Conservation (phyloP, 306 rosid species). For the Vigna nakashimae region DNA sequence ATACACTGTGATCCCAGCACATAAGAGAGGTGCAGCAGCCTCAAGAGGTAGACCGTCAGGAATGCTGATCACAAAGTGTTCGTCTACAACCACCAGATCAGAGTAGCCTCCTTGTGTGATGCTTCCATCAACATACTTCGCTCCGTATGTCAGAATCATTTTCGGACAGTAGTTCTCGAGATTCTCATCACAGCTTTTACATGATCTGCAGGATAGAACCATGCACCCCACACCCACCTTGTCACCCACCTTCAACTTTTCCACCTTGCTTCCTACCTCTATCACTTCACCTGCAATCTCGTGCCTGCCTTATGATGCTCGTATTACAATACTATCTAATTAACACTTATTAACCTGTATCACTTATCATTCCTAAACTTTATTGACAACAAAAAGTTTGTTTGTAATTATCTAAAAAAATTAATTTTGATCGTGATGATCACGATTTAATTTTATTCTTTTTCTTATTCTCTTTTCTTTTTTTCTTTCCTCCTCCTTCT, state of each 20-base stretch:
- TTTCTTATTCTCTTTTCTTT: too few relatives aligned
- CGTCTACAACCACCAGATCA: constrained; percentile 26
- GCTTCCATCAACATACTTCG: constrained; percentile 50
- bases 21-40: constrained; percentile 43
- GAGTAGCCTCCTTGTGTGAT: constrained; percentile 46
- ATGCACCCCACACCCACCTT: constrained; percentile 57
- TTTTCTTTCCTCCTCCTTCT: too few relatives aligned
- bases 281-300: constrained; percentile 59
- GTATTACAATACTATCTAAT: constrained; percentile 10
- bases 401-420: too few relatives aligned
- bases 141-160: constrained; percentile 44
- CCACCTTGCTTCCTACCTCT: constrained; percentile 56
- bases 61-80: constrained; percentile 43
- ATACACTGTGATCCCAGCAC: constrained; percentile 52
- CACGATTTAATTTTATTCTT: too few relatives aligned
- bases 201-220: constrained; percentile 56
- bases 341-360: too few relatives aligned
- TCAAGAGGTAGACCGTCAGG: constrained; percentile 45
- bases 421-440: too few relatives aligned
- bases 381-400: too few relatives aligned
- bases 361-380: too few relatives aligned
- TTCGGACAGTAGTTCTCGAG: constrained; percentile 56
- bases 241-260: constrained; percentile 54
- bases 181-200: constrained; percentile 47
- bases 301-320: constrained; percentile 41